These are phyloP conservation scores for Penicillium nordicum DNA, from an alignment of 2,329 filamentous ascomycete genomes.

Conservation along the genomic window DNA sequence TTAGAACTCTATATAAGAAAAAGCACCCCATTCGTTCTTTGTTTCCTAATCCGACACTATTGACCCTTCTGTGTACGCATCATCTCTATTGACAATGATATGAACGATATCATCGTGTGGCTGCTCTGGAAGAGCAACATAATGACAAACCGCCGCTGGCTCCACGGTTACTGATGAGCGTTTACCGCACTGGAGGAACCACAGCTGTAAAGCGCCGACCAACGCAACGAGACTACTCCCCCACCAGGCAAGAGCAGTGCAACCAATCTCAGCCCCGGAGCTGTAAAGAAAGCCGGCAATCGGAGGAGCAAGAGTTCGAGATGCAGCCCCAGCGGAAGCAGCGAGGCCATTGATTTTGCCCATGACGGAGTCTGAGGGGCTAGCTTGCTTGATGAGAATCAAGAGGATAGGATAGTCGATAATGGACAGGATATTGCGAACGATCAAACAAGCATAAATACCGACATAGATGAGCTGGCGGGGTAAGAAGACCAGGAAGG, in stretches of 20 bases:
- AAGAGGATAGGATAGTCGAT: slow-evolving; percentile 65
- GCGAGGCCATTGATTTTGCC: slow-evolving; percentile 71
- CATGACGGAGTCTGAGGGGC: slow-evolving; percentile 59
- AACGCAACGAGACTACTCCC: slow-evolving; percentile 55
- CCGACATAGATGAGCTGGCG: slow-evolving; percentile 53
- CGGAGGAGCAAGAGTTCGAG: slow-evolving; percentile 66
- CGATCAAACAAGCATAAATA: slow-evolving; percentile 62
- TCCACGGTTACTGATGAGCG: slow-evolving; percentile 40
- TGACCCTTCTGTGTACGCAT: not conserved
- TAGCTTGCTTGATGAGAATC: slow-evolving; percentile 70
- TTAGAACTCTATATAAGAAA: not conserved
- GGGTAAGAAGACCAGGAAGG: slow-evolving; percentile 62
- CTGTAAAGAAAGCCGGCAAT: slow-evolving; percentile 66
- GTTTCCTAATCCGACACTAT: not conserved
- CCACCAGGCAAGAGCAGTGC: slow-evolving; percentile 64
- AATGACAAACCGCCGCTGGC: slow-evolving; percentile 31
- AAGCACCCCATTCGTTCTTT: too few relatives aligned
- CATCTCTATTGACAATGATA: slow-evolving; percentile 28
- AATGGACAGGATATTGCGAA: slow-evolving; percentile 67
- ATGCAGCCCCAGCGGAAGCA: slow-evolving; percentile 67
- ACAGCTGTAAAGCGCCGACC: slow-evolving; percentile 55
- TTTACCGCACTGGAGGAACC: slow-evolving; percentile 52
- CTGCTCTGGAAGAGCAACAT: slow-evolving; percentile 15
- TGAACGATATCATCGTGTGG: slow-evolving; percentile 25
- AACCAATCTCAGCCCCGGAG: slow-evolving; percentile 54